phyloP scores from a whole-genome alignment of 139 green algal species.

The Trebouxia sp. region DNA sequence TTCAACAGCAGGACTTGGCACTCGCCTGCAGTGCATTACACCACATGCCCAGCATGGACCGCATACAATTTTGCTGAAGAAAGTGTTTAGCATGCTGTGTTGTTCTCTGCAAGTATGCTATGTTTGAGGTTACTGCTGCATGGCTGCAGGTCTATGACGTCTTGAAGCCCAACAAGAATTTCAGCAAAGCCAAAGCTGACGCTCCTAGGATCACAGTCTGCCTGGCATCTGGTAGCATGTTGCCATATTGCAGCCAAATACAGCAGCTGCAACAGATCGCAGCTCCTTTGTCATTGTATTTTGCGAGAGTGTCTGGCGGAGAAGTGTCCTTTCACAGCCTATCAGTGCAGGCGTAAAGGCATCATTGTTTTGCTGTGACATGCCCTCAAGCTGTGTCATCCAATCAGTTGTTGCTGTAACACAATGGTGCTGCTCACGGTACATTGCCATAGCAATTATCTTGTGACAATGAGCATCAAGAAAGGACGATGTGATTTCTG shows the following conservation, averaged over 20 bases:
- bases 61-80: too few species aligned
- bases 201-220: not conserved
- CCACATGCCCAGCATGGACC: not conserved
- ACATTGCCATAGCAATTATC: too few species aligned
- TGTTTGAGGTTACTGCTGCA: not conserved
- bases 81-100: not conserved
- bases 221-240: not conserved
- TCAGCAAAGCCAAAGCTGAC: conserved; percentile 2
- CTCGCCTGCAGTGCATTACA: not conserved
- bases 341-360: too few species aligned
- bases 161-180: conserved; percentile 26
- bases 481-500: too few species aligned
- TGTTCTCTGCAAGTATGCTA: not conserved
- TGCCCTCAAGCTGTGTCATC: too few species aligned
- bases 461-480: too few species aligned
- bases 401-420: too few species aligned
- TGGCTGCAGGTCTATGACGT: conserved; percentile 27
- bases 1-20: too few species aligned
- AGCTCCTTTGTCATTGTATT: not conserved
- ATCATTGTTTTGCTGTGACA: too few species aligned
- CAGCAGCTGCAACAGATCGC: not conserved
- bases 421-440: not conserved
- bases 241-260: not conserved
- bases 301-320: conserved; percentile 3
- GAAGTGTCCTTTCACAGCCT: conserved; percentile 7